Conservation (phyloP, 306 rosid genomes). For the Vachellia pachyceras region DNA sequence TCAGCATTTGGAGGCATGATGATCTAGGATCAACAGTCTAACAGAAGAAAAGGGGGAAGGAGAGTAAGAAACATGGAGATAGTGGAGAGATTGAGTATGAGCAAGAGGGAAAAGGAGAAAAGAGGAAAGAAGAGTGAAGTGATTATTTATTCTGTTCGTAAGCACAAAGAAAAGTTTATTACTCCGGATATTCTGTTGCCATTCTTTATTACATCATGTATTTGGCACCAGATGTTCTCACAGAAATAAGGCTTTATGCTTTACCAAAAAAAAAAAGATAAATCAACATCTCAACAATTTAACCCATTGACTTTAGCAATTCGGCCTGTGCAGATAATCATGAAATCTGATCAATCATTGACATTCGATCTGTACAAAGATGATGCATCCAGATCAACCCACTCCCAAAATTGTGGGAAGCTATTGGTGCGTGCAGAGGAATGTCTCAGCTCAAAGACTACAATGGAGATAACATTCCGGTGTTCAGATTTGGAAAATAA, state of each 20-base stretch:
- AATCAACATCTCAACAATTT: slow-evolving; percentile 33
- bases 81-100: background rate
- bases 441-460: slow-evolving; percentile 79
- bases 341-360: slow-evolving; percentile 68
- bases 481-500: slow-evolving; percentile 89
- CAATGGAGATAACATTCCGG: slow-evolving; percentile 72
- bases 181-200: background rate
- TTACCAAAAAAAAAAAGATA: slow-evolving; percentile 33
- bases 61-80: background rate
- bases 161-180: background rate
- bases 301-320: slow-evolving; percentile 29
- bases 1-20: slow-evolving; percentile 17
- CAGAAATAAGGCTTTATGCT: slow-evolving; percentile 10
- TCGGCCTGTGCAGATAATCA: slow-evolving; percentile 75
- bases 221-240: slow-evolving; percentile 20
- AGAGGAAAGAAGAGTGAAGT: background rate
- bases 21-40: background rate
- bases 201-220: background rate
- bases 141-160: background rate
- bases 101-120: background rate
- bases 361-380: slow-evolving; percentile 70
- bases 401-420: slow-evolving; percentile 63
- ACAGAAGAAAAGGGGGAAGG: background rate
- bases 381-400: slow-evolving; percentile 58
- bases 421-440: slow-evolving; percentile 86